Conservation (phyloP, 75 land plant species). For the Cunninghamia lanceolata region DNA sequence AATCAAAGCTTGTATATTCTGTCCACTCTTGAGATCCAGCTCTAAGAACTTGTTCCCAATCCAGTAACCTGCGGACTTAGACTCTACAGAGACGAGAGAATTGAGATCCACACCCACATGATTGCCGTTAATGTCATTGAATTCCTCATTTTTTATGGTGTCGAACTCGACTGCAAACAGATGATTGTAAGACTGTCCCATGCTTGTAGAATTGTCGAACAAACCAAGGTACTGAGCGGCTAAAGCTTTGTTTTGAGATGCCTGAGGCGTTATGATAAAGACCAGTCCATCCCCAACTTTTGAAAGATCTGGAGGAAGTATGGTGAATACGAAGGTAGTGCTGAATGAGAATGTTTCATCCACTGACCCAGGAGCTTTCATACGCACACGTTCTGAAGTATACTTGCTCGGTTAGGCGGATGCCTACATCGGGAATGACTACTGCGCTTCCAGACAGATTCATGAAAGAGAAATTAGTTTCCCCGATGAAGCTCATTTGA, state of each 20-base stretch:
- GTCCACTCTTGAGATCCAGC: slow-evolving; percentile 9
- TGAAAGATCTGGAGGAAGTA: background rate
- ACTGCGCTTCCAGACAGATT: no score
- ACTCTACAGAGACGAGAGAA: background rate
- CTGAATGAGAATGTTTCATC: background rate
- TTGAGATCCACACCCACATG: slow-evolving; percentile 7
- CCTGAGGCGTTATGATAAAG: no score
- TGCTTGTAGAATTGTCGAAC: slow-evolving; percentile 2
- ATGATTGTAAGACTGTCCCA: background rate
- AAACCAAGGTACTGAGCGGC: slow-evolving; percentile 18
- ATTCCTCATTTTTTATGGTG: slow-evolving; percentile 6
- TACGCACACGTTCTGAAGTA: background rate
- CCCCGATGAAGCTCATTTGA: no score
- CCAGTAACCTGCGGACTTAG: background rate
- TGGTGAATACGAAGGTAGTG: slow-evolving; percentile 5
- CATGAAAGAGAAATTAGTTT: no score
- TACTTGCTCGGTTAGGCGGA: background rate
- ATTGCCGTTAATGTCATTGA: slow-evolving; percentile 15
- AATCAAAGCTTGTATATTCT: slow-evolving; percentile 12
- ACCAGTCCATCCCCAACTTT: slow-evolving; percentile 10
- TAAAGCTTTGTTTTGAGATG: no score
- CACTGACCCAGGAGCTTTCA: background rate
- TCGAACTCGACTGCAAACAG: slow-evolving; percentile 39
- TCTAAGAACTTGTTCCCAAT: background rate
- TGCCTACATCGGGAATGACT: no score